phyloP scores from a whole-genome alignment of 2,329 filamentous ascomycete genomes.

The Cucurbitaria berberidis region DNA sequence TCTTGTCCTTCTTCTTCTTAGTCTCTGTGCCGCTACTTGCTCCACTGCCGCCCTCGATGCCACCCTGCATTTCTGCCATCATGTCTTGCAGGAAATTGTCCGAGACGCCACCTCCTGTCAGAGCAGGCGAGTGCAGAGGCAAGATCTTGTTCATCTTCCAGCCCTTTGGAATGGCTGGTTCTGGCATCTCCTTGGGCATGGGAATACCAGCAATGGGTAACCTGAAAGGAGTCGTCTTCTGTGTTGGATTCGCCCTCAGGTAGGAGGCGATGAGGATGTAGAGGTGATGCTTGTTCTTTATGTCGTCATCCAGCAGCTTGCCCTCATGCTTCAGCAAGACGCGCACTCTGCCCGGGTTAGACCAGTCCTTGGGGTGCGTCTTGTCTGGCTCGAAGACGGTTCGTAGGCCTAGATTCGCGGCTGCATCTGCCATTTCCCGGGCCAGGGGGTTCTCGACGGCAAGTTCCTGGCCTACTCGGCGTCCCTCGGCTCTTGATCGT shows the following conservation, averaged over 20 bases:
- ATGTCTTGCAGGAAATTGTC: constrained; percentile 97
- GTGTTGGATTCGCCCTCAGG: constrained; percentile 78
- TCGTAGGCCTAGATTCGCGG: constrained; percentile 66
- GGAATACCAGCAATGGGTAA: constrained; percentile 77
- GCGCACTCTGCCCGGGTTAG: constrained; percentile 89
- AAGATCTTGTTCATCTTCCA: constrained; percentile 89
- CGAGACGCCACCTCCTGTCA: constrained; percentile 90
- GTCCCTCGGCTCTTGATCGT: constrained; percentile 76
- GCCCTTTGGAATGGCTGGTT: constrained; percentile 73
- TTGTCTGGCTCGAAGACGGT: constrained; percentile 90
- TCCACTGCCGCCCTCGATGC: constrained; percentile 36
- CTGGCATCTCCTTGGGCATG: constrained; percentile 69
- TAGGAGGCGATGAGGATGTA: constrained; percentile 81
- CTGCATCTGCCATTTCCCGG: constrained; percentile 84
- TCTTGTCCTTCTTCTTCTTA: constrained; percentile 49
- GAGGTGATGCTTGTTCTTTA: constrained; percentile 85
- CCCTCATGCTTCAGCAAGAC: constrained; percentile 73
- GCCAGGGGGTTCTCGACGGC: constrained; percentile 88
- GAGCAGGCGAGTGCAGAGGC: constrained; percentile 84
- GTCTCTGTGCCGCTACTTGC: constrained; percentile 31
- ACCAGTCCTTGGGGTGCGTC: constrained; percentile 95
- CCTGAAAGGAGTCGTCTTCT: constrained; percentile 71
- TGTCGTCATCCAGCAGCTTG: constrained; percentile 54
- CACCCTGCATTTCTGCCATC: constrained; percentile 84
- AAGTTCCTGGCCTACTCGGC: constrained; percentile 73